Conservation (phyloP, 2,329 filamentous ascomycete species). For the Venturia oleaginea region DNA sequence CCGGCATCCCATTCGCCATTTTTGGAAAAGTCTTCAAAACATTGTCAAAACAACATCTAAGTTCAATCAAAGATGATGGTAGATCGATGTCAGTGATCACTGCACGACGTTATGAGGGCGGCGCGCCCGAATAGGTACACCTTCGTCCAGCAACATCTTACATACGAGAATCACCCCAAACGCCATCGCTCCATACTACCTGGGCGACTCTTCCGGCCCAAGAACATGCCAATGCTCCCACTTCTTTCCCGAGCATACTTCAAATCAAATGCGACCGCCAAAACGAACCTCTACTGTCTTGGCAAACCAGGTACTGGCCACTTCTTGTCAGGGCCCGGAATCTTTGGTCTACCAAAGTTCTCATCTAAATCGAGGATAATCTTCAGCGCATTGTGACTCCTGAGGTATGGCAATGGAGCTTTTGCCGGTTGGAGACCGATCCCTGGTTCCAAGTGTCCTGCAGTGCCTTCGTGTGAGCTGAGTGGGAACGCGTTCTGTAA, state of each 20-base stretch:
- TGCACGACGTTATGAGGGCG: neutral
- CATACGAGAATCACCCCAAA: neutral
- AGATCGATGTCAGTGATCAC: neutral
- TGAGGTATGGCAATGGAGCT: constrained; percentile 55
- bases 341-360: constrained; percentile 71
- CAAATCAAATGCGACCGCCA: neutral
- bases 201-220: neutral
- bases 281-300: neutral
- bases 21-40: neutral
- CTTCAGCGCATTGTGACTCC: constrained; percentile 86
- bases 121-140: neutral
- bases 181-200: neutral
- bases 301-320: neutral
- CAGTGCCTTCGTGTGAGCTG: constrained; percentile 30
- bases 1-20: neutral
- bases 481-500: constrained; percentile 68
- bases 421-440: constrained; percentile 55
- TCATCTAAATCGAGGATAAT: constrained; percentile 91
- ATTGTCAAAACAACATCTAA: neutral
- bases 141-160: neutral
- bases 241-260: neutral
- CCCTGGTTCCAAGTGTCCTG: constrained; percentile 53
- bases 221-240: neutral
- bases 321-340: constrained; percentile 30
- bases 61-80: neutral